phyloP scores from a whole-genome alignment of 2,329 filamentous ascomycete genomes.

The Botryotinia convoluta region DNA sequence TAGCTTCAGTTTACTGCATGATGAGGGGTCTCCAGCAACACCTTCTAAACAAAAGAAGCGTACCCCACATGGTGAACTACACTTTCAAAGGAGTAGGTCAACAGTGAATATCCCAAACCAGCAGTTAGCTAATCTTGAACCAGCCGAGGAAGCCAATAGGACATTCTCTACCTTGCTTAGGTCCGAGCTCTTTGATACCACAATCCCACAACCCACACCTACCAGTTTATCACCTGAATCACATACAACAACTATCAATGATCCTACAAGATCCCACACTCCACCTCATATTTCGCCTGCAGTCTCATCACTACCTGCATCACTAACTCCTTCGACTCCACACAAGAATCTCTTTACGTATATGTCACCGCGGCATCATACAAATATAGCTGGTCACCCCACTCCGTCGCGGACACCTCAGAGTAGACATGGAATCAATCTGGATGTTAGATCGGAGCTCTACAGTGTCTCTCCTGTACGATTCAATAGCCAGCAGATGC shows the following conservation, averaged over 20 bases:
- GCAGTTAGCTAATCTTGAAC: constrained; percentile 3
- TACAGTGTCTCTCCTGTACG: constrained; percentile 95
- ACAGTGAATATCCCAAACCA: neutral
- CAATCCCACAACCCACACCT: constrained; percentile 77
- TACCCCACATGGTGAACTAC: constrained; percentile 81
- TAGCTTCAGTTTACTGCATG: constrained; percentile 86
- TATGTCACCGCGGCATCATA: constrained; percentile 69
- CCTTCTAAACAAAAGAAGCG: constrained; percentile 83
- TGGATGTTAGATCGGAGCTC: constrained; percentile 87
- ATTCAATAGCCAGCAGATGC: constrained; percentile 87
- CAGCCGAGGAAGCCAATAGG: constrained; percentile 89
- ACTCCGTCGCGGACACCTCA: constrained; percentile 88
- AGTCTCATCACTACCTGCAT: constrained; percentile 63
- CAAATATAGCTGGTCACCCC: constrained; percentile 71
- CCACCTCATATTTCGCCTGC: constrained; percentile 64
- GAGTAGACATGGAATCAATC: constrained; percentile 80
- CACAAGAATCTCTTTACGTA: constrained; percentile 98
- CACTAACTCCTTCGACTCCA: constrained; percentile 86
- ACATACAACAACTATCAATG: constrained; percentile 55
- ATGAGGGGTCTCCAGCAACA: constrained; percentile 89
- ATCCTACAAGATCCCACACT: constrained; percentile 74
- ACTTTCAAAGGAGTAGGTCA: constrained; percentile 84
- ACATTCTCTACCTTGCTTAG: constrained; percentile 87
- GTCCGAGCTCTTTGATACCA: constrained; percentile 87
- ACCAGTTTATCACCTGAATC: constrained; percentile 60